Evolutionary conservation across 371 early-diverging fungal genomes (phyloP).

Genomic region (Apophysomyces sp.): DNA sequence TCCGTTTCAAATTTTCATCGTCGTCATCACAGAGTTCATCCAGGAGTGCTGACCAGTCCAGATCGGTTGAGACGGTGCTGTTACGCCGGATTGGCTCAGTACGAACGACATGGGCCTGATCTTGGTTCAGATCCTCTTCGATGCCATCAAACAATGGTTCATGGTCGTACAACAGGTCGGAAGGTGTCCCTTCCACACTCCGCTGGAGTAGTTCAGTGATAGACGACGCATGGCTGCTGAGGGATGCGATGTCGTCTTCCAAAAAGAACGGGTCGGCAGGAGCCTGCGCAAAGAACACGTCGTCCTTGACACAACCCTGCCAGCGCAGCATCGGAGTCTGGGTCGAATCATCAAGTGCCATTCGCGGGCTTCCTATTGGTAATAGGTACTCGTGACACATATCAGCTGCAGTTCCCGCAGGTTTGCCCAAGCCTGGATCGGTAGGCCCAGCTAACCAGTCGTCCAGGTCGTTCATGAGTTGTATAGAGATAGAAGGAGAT

Average conservation of each 20-base stretch:
- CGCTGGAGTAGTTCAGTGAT: slow-evolving; percentile 15
- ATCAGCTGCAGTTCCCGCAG: slow-evolving; percentile 23
- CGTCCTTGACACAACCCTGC: slow-evolving; percentile 13
- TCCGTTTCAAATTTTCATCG: not conserved
- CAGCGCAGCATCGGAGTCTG: slow-evolving; percentile 16
- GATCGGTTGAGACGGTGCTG: slow-evolving; percentile 10
- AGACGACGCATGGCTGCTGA: slow-evolving; percentile 2
- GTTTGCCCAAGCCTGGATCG: slow-evolving; percentile 1
- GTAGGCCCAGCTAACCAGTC: not conserved
- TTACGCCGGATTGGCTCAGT: not conserved
- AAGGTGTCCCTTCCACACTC: slow-evolving; percentile 15
- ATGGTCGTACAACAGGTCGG: slow-evolving; percentile 28
- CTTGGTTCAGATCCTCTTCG: not conserved
- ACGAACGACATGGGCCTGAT: not conserved
- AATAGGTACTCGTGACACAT: slow-evolving; percentile 24
- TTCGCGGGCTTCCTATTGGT: slow-evolving; percentile 24
- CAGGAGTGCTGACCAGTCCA: slow-evolving; percentile 23
- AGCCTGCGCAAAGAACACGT: slow-evolving; percentile 19
- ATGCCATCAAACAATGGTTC: slow-evolving; percentile 34
- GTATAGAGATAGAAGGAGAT: not conserved
- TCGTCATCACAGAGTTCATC: slow-evolving; percentile 2
- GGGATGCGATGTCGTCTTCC: slow-evolving; percentile 15
- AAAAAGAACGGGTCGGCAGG: slow-evolving; percentile 9
- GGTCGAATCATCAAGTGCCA: slow-evolving; percentile 22
- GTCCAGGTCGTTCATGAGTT: not conserved